These are phyloP conservation scores for Phytophthora parvispora DNA, from an alignment of 352 stramenopile species.

Conservation along the genomic window DNA sequence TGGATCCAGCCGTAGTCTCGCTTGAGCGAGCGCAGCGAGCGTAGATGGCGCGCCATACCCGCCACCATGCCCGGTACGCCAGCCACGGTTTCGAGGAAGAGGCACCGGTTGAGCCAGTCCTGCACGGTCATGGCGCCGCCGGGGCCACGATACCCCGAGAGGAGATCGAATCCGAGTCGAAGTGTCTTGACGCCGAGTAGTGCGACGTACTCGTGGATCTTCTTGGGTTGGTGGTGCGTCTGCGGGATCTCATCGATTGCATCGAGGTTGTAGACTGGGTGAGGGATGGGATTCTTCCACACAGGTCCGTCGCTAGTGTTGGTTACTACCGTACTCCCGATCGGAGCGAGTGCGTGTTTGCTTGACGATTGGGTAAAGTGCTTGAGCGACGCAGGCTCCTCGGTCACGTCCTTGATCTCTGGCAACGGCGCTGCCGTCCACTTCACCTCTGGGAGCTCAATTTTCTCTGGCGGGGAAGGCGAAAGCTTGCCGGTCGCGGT, in stretches of 20 bases:
- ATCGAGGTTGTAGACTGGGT: constrained; percentile 53
- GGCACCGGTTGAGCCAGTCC: constrained; percentile 75
- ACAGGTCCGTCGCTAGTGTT: neutral
- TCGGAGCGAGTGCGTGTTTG: constrained; percentile 13
- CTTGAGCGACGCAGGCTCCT: constrained; percentile 35
- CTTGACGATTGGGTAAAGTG: constrained; percentile 40
- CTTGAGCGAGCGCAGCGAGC: constrained; percentile 79
- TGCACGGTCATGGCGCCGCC: constrained; percentile 63
- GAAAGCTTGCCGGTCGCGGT: constrained; percentile 6
- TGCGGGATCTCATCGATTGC: constrained; percentile 40
- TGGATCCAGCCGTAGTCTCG: constrained; percentile 92
- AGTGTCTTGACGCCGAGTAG: constrained; percentile 45
- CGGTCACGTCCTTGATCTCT: constrained; percentile 48
- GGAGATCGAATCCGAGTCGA: constrained; percentile 55
- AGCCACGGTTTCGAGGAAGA: constrained; percentile 85
- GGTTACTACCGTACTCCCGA: neutral
- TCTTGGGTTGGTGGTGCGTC: constrained; percentile 44
- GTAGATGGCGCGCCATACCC: constrained; percentile 80
- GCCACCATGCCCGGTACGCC: constrained; percentile 81
- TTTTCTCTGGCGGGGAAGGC: neutral
- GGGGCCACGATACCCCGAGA: constrained; percentile 57
- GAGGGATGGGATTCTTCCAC: constrained; percentile 53
- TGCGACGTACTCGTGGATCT: constrained; percentile 50
- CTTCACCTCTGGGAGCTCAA: constrained; percentile 16
- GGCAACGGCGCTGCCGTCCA: constrained; percentile 34